Evolutionary conservation across 805 yeast species (phyloP).

Genomic region (Yamadazyma akitaensis): DNA sequence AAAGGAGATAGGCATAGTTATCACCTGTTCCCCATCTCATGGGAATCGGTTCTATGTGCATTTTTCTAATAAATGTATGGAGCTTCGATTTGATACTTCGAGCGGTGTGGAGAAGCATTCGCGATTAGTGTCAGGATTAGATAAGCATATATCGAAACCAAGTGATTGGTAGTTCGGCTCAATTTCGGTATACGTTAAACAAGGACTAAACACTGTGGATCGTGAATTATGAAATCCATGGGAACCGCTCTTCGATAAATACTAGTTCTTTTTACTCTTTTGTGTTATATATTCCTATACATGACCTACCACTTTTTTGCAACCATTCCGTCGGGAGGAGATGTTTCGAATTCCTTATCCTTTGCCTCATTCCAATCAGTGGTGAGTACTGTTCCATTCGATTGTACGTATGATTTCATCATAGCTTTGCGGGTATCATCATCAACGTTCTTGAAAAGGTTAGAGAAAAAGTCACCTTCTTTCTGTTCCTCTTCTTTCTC

Average conservation of each 20-base stretch:
- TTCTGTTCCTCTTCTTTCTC: conserved; percentile 49
- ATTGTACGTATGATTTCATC: conserved; percentile 94
- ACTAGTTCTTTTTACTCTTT: background rate
- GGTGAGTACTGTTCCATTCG: conserved; percentile 89
- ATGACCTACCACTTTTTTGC: conserved; percentile 46
- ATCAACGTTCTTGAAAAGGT: conserved; percentile 73
- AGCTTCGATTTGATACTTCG: background rate
- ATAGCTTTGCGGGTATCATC: conserved; percentile 88
- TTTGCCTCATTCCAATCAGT: conserved; percentile 92
- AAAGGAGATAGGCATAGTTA: conserved; percentile 79
- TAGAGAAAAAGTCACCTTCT: conserved; percentile 66
- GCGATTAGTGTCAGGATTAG: background rate
- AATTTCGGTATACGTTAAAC: too few relatives aligned
- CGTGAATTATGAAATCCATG: too few relatives aligned
- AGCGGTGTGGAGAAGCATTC: background rate
- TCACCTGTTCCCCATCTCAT: conserved; percentile 97
- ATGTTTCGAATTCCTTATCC: conserved; percentile 56
- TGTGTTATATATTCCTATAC: background rate
- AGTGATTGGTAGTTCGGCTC: too few relatives aligned
- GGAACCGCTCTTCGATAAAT: too few relatives aligned
- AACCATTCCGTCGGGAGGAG: conserved; percentile 75
- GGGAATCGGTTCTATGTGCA: conserved; percentile 81
- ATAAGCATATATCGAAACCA: background rate
- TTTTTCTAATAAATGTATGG: conserved; percentile 37
- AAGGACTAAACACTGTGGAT: too few relatives aligned